Base-by-base conservation (phyloP, 75 land plant species). In the Picea glauca region DNA sequence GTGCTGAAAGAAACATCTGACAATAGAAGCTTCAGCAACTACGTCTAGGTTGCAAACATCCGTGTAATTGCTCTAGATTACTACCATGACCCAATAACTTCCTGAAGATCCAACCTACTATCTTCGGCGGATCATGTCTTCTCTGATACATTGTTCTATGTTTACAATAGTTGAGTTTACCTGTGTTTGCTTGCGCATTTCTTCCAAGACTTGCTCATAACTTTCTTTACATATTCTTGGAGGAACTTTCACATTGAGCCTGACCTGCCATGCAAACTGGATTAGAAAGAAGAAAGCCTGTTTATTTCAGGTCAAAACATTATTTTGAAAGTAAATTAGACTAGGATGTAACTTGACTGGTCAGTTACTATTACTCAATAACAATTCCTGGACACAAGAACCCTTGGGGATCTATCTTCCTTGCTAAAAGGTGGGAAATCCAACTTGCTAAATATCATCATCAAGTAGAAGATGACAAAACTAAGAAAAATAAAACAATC, bases 151-250 rank as follows among this genome's bases (percentile, higher is more conserved):
- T 20, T 40, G 20, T 40, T 68, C 23, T 70, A 23, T 43, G 43
- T 6, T 70, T 3, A 70, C 38, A 70, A 70, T n/a, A 8, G 23
- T 70, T 70, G 13, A 9, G 54, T 70, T 50, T 70, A 70, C 73
- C 73, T 70, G 54, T 70, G 73, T 70, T 40, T 70, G 20, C 33
- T 70, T 70, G 6, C 73, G 73, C 26, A 70, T 9, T 40, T 38
- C 54, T 70, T 21, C 23, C 50, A 70, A 70, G 43, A 70, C 73
- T 70, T 40, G n/a, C 54, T 70, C 73, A 43, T 70, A 70, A 43
- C 73, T 70, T 70, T 70, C 73, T 70, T 70, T 70, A 35, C 73
- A 70, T 40, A 70, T 70, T n/a, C 73, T 70, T 15, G 73, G 54
- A 11, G 73, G 73, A 20, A 70, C 73, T 70, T 70, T 70, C 54